Evolutionary conservation across 23 red algal species (phyloP), one percentile per base, ranked within the genome.

Genomic region (Gracilariopsis chorda): DNA sequence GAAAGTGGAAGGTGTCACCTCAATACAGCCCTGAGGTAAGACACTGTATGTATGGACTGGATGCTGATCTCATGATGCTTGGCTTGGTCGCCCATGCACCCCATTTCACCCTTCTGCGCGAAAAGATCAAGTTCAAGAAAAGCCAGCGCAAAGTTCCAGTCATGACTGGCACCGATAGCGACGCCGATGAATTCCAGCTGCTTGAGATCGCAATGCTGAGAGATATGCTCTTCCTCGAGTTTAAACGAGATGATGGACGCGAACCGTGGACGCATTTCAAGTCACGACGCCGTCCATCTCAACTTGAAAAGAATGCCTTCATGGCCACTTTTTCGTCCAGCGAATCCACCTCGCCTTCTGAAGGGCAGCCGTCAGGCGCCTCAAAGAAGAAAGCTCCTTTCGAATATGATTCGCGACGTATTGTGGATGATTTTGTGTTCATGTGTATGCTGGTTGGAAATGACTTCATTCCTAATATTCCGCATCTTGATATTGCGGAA

Each of bases 1-100:
- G 97, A 59, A 80, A 59, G 42, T 91, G 90, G 92, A 80, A 88
- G 23, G 72, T 80, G 32, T 86, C 89, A 20, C 44, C 64, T 8
- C 56, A 62, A 20, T 92, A 81, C 28, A 52, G 88, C 21, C 65
- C 83, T 13, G 28, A 74, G 27, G 91, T 86, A 34, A 33, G 89
- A 13, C 97, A 99, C 67, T 91, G 90, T 21, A 90, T 99, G 88
- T 99, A 99, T 73, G 97, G 97, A 21, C 88, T 99, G 55, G 97
- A 99, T 68, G 97, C 97, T 28, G 97, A 99, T 90, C 82, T 99
- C 19, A 96, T 99, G 81, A 99, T 99, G 97, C 92, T 99, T 14
- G 97, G 88, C 20, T 77, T 99, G 29, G 93, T 92, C 23, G 93
- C 90, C 5, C 97, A 96, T 51, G 90, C 90, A 30, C 78, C 91